Base-by-base conservation (phyloP, 257 asterid species). In the Primulina huaijiensis region DNA sequence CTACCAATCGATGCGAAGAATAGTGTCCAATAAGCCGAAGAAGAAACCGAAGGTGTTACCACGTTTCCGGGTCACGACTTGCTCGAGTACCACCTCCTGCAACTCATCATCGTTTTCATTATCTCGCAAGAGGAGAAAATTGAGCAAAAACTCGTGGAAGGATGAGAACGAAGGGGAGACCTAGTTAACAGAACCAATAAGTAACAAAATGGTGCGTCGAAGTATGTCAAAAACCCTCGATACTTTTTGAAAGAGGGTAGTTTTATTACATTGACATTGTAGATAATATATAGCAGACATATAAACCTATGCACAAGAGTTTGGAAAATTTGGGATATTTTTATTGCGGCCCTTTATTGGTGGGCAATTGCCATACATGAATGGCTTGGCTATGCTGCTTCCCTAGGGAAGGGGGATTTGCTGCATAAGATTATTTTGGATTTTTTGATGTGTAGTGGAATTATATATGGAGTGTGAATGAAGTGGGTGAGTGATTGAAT, bases 351-450 rank as follows among this genome's bases (percentile, higher is more conserved):
- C 68, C 70, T 79, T 80, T 63, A 66, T 73, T 82, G 76, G 79
- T 77, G 78, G 72, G 82, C 67, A 46, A 71, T 61, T 55, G 84
- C 80, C 86, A 80, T 73, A 70, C 66, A 76, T 74, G 71, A 72
- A 70, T 74, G 38, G 38, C 38, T n/a, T 34, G 87, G 80, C 73
- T 75, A 81, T 79, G 95, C 97, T 64, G 87, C 85, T 94, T 94
- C 97, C 99, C 96, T 64, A 82, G 86, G 88, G 85, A 62, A 73
- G n/a, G 75, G 87, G 88, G 87, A 65, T 78, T 78, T 82, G 83
- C 92, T 83, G 87, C 88, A 87, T 80, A 84, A 25, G 64, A 74
- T 74, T 69, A 75, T 71, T 82, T 79, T 73, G 82, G 10, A 71
- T 75, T 62, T 57, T 67, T 65, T 77, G 67, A 74, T 50, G 58